Evolutionary conservation across 2,329 filamentous ascomycete genomes (phyloP), one percentile per base, ranked within the genome.

Genomic region (Botrytis deweyae): DNA sequence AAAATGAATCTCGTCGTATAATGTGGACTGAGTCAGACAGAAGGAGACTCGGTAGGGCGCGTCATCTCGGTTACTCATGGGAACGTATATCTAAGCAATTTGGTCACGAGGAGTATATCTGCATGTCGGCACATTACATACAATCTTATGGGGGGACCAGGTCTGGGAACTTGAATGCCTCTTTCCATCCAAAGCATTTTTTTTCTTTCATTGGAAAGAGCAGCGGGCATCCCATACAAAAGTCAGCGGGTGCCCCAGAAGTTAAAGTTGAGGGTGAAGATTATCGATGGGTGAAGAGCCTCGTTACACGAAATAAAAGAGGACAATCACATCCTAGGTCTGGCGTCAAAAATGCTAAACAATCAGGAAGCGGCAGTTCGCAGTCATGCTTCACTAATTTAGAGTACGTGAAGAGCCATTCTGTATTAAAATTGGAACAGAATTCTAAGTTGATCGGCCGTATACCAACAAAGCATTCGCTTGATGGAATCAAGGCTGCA

Each of bases 51-150:
- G 9, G n/a, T 22, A 58, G 66, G n/a, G 36, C n/a, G 14, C 66
- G 36, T 58, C 49, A 69, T 69, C n/a, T 42, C n/a, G 49, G 66
- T 6, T 33, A 58, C 38, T 58, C 66, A 58, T 69, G 66, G 66
- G 36, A 58, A 58, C 38, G 10, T 18, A 69, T 69, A 52, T 38
- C 66, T 58, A 42, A 25, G n/a, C 38, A 58, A 38, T 58, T 69
- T 20, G 36, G n/a, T 22, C 40, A 33, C 20, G 49, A 69, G 36
- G 49, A 69, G 25, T 69, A 42, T 33, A 58, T 58, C 29, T 69
- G 66, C 36, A 42, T 69, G 40, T 38, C 66, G 22, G 66, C 49
- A 40, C 38, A 69, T 58, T 69, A 42, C 36, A 58, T 69, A 69
- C 49, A 69, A 20, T 58, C 49, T 42, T 58, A 69, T n/a, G 25